A percentile compares a stretch with the other conserved stretches of the same genome.
phyloP scores from a whole-genome alignment of 2,329 filamentous ascomycete species.

The Pestalotiopsis sp. region DNA sequence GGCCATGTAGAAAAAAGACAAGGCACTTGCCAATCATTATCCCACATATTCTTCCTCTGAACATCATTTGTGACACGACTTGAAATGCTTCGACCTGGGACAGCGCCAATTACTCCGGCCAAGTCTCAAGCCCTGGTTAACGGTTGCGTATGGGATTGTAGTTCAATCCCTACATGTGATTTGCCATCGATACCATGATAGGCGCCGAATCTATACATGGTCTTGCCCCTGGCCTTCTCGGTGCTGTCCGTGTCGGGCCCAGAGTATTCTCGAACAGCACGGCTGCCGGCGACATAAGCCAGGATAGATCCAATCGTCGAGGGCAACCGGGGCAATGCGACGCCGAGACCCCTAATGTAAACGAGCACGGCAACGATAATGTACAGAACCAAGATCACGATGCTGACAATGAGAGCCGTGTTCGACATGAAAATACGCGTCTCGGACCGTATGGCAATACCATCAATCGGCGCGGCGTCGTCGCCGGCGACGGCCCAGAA shows the following conservation, averaged over 20 bases:
- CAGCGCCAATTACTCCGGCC: too few relatives aligned
- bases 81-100: too few relatives aligned
- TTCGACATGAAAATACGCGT: constrained; percentile 1
- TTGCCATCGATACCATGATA: background rate
- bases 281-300: background rate
- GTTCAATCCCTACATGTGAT: background rate
- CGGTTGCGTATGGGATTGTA: background rate
- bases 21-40: background rate
- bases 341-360: background rate
- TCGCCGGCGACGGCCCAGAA: background rate
- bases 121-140: background rate
- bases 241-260: background rate
- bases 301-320: background rate
- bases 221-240: background rate
- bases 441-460: background rate
- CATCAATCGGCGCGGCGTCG: background rate
- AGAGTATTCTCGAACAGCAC: background rate
- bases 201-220: background rate
- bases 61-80: too few relatives aligned
- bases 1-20: background rate
- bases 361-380: background rate
- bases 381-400: background rate
- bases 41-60: too few relatives aligned
- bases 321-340: background rate
- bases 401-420: background rate